A percentile compares a stretch with the other conserved stretches of the same genome.
Conservation (phyloP, 306 rosid species). For the Aeschynomene evenia region DNA sequence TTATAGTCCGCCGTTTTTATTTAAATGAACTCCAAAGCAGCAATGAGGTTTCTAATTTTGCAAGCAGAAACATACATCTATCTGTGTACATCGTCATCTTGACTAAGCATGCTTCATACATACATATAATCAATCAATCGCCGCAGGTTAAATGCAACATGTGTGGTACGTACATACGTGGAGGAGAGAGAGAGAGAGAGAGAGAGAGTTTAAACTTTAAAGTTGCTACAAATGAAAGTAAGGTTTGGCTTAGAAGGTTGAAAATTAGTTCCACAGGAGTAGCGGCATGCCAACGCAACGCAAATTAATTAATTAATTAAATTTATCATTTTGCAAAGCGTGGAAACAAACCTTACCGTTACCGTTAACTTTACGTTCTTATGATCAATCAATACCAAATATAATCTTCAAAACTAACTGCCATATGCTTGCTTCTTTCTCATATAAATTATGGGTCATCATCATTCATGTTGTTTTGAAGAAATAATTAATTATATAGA, state of each 20-base stretch:
- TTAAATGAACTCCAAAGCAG: too few species aligned
- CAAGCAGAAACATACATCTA: neutral
- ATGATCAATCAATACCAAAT: too few species aligned
- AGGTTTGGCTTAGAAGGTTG: neutral
- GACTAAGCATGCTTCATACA: neutral
- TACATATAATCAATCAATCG: neutral
- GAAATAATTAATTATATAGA: too few species aligned
- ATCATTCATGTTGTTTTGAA: too few species aligned
- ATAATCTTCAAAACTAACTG: too few species aligned
- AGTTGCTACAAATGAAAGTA: neutral
- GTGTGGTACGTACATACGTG: neutral
- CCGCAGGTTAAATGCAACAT: neutral
- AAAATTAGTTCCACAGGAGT: slow-evolving; percentile 11
- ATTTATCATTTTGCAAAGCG: neutral
- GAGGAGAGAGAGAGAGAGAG: neutral
- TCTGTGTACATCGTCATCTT: too few species aligned
- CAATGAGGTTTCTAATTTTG: too few species aligned
- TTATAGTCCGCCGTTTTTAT: too few species aligned
- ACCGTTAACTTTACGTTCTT: slow-evolving; percentile 1
- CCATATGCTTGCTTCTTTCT: too few species aligned
- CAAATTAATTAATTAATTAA: too few species aligned
- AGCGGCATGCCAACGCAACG: neutral
- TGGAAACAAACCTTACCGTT: slow-evolving; percentile 1
- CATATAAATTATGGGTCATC: too few species aligned
- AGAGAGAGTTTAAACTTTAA: neutral